A percentile compares a stretch with the other conserved stretches of the same genome.
phyloP scores from a whole-genome alignment of 2,329 filamentous ascomycete species.

The Colletotrichum aenigma region DNA sequence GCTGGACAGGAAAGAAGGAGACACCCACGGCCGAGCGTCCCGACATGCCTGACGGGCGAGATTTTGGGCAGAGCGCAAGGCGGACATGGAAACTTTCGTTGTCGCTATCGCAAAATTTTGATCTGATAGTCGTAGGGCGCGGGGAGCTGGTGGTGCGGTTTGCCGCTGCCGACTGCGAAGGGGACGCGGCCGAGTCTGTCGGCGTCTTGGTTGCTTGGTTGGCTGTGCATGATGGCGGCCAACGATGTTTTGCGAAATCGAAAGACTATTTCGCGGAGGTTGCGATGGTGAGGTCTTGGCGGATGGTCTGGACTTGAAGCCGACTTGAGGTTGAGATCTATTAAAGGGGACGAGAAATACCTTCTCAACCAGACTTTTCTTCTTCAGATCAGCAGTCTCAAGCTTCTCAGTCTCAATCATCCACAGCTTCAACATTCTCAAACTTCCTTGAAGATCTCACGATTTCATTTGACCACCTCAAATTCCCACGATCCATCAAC shows the following conservation, averaged over 20 bases:
- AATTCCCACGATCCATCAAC: not conserved
- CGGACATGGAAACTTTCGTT: not conserved
- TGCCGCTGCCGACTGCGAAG: not conserved
- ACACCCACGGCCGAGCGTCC: not conserved
- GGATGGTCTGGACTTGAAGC: not conserved
- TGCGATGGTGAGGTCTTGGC: not conserved
- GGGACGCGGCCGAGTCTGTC: not conserved
- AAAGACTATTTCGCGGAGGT: not conserved
- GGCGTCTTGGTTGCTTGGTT: not conserved
- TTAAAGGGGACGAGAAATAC: not conserved
- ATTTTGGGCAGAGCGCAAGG: not conserved
- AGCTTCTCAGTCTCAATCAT: not conserved
- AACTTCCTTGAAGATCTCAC: not conserved
- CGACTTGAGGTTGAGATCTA: not conserved
- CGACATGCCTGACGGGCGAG: not conserved
- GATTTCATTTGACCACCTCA: not conserved
- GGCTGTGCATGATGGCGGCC: not conserved
- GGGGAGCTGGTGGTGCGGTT: not conserved
- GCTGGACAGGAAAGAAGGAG: not conserved
- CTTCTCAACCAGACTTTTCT: fast-evolving
- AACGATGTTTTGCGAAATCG: not conserved
- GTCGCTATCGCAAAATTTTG: not conserved
- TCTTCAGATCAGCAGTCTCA: not conserved
- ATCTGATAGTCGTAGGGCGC: not conserved
- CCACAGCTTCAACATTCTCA: not conserved